phyloP scores from a whole-genome alignment of 352 stramenopile species.

The Globisporangium middletonii region DNA sequence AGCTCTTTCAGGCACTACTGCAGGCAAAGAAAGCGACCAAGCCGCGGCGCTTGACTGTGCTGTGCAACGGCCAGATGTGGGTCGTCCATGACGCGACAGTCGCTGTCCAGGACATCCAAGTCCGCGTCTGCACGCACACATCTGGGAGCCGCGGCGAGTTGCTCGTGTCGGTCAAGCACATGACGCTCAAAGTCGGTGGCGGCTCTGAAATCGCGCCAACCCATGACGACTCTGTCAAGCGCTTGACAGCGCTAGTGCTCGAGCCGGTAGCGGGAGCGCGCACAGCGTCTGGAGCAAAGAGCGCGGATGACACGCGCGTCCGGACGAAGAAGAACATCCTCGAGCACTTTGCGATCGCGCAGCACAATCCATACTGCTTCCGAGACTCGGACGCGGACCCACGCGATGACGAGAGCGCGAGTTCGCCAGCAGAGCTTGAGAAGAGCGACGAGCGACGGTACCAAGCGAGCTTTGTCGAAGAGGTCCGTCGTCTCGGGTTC shows the following conservation, averaged over 20 bases:
- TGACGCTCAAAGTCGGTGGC: conserved; percentile 46
- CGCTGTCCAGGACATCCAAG: conserved; percentile 48
- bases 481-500: conserved; percentile 47
- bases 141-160: conserved; percentile 62
- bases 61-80: conserved; percentile 20
- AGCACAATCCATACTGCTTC: conserved; percentile 72
- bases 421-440: conserved; percentile 10
- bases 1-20: conserved; percentile 15
- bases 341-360: conserved; percentile 62
- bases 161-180: conserved; percentile 48
- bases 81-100: conserved; percentile 40
- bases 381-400: conserved; percentile 34
- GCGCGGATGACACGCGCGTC: conserved; percentile 4
- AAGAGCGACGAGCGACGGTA: conserved; percentile 10
- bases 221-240: conserved; percentile 17
- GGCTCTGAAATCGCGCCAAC: conserved; percentile 19
- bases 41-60: conserved; percentile 22
- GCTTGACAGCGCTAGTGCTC: neutral
- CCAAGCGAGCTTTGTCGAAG: conserved; percentile 32
- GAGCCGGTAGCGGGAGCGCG: neutral
- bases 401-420: conserved; percentile 3
- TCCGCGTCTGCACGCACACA: conserved; percentile 54
- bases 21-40: conserved; percentile 3
- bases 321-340: conserved; percentile 57
- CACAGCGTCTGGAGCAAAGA: neutral